A percentile compares a stretch with the other conserved stretches of the same genome.
These are phyloP conservation scores for Nicotiana benthamiana DNA, from an alignment of 257 asterid genomes.

Conservation along the genomic window DNA sequence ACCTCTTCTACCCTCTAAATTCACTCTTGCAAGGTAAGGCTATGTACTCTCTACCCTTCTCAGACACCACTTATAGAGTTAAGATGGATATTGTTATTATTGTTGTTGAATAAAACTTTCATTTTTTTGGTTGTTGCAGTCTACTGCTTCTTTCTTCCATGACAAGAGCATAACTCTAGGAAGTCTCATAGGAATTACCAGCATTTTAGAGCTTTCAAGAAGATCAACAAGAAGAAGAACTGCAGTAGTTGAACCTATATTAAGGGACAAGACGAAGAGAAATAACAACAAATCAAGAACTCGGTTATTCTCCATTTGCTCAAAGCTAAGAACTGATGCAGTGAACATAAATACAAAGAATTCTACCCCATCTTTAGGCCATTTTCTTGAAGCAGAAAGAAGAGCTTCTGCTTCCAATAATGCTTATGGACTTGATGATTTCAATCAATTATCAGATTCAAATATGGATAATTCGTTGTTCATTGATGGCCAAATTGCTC, in stretches of 20 bases:
- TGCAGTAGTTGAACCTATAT: conserved; percentile 18
- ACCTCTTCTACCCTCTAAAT: too few relatives aligned
- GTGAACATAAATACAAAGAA: conserved; percentile 30
- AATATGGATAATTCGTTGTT: conserved; percentile 31
- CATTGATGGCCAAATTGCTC: conserved; percentile 37
- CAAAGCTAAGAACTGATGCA: conserved; percentile 56
- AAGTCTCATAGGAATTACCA: conserved; percentile 60
- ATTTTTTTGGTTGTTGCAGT: conserved; percentile 27
- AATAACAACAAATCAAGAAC: conserved; percentile 36
- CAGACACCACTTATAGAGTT: too few relatives aligned
- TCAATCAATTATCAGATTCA: conserved; percentile 18
- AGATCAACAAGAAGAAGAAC: conserved; percentile 49
- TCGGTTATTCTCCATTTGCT: conserved; percentile 57
- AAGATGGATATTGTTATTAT: too few relatives aligned
- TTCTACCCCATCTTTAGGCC: conserved; percentile 43
- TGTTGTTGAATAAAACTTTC: too few relatives aligned
- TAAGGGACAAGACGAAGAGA: conserved; percentile 13
- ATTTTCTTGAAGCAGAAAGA: conserved; percentile 67
- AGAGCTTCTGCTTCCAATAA: conserved; percentile 27
- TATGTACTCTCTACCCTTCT: too few relatives aligned
- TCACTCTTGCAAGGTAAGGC: too few relatives aligned
- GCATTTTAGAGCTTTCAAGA: conserved; percentile 50
- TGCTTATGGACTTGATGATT: conserved; percentile 36
- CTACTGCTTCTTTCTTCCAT: conserved; percentile 67
- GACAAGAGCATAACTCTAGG: conserved; percentile 67